Evolutionary conservation across 2,329 filamentous ascomycete species (phyloP).

Genomic region (Diaporthe vaccinii): DNA sequence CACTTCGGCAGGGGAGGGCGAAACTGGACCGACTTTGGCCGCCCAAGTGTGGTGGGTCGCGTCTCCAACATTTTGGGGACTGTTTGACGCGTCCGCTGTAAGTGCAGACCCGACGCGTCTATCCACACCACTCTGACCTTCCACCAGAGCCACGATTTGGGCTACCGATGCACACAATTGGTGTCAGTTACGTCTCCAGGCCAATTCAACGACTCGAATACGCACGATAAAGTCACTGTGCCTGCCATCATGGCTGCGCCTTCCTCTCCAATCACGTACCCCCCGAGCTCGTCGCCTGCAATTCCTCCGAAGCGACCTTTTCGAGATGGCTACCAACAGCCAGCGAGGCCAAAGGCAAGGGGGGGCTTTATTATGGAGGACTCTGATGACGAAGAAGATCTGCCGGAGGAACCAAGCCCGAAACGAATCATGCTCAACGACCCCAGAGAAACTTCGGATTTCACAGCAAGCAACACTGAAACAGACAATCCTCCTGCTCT

Average conservation of each 20-base stretch:
- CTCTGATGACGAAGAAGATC: slow-evolving; percentile 55
- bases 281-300: slow-evolving; percentile 48
- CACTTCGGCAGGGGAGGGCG: too few species aligned
- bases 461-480: slow-evolving; percentile 36
- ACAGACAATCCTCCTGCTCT: neutral
- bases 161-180: neutral
- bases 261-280: slow-evolving; percentile 47
- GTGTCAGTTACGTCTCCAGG: neutral
- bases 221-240: neutral
- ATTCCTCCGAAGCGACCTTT: slow-evolving; percentile 53
- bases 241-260: slow-evolving; percentile 42
- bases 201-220: neutral
- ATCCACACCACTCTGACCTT: slow-evolving; percentile 22
- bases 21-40: too few species aligned
- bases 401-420: slow-evolving; percentile 52
- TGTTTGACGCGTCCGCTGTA: slow-evolving; percentile 33
- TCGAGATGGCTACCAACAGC: slow-evolving; percentile 47
- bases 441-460: slow-evolving; percentile 43
- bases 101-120: slow-evolving; percentile 38
- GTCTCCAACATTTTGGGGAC: slow-evolving; percentile 19
- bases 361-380: slow-evolving; percentile 61
- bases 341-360: slow-evolving; percentile 52
- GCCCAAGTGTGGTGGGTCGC: neutral
- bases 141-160: neutral
- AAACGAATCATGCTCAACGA: slow-evolving; percentile 60